phyloP scores from a whole-genome alignment of 2,329 filamentous ascomycete species.

The Fusarium incarnatum region DNA sequence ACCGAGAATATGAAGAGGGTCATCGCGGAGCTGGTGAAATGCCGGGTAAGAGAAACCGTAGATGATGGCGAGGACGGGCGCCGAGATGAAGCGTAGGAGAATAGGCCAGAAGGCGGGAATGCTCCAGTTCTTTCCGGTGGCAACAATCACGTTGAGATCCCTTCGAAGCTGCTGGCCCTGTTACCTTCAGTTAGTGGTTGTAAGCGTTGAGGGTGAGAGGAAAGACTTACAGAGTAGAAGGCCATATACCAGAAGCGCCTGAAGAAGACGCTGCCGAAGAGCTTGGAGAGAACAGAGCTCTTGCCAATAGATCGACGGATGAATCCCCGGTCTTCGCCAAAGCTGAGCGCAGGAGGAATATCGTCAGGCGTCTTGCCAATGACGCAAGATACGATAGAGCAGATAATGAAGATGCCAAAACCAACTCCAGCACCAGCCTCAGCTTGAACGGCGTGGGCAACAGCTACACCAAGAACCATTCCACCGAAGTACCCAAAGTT shows the following conservation, averaged over 20 bases:
- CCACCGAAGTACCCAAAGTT: constrained; percentile 65
- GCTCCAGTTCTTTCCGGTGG: constrained; percentile 65
- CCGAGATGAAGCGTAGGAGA: constrained; percentile 62
- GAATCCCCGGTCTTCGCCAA: constrained; percentile 51
- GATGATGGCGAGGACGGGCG: constrained; percentile 62
- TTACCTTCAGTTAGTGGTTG: constrained; percentile 11
- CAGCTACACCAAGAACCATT: constrained; percentile 62
- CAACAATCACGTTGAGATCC: constrained; percentile 66
- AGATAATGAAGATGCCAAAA: constrained; percentile 63
- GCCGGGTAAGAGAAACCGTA: constrained; percentile 64
- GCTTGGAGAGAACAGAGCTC: constrained; percentile 4
- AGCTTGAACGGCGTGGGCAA: constrained; percentile 60
- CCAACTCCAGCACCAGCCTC: constrained; percentile 63
- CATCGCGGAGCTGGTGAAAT: constrained; percentile 60
- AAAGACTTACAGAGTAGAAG: constrained; percentile 65
- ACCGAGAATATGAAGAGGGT: constrained; percentile 63
- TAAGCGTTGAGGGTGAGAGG: not conserved
- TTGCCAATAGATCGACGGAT: constrained; percentile 51
- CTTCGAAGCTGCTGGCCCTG: constrained; percentile 67
- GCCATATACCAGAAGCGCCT: constrained; percentile 63
- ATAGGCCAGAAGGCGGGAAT: constrained; percentile 64
- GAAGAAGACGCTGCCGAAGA: constrained; percentile 55
- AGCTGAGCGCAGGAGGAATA: constrained; percentile 56
- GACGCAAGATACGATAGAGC: constrained; percentile 53
- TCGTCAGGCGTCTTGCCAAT: constrained; percentile 58